These are phyloP conservation scores for Staphylotrichum tortipilum DNA, from an alignment of 495 filamentous ascomycete genomes.

Conservation along the genomic window DNA sequence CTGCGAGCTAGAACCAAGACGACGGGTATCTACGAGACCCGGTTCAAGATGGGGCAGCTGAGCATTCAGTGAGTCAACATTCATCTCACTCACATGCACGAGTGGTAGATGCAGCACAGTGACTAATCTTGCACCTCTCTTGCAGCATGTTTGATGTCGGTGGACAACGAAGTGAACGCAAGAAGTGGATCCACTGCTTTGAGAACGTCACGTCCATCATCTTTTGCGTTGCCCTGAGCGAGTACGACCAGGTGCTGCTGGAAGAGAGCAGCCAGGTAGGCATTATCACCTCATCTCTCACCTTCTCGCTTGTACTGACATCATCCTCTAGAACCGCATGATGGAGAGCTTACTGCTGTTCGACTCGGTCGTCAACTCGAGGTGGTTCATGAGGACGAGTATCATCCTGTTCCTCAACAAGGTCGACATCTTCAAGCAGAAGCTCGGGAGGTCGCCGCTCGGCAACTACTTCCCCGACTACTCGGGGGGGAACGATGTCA, in stretches of 20 bases:
- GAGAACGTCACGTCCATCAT: slow-evolving; percentile 99
- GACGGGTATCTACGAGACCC: slow-evolving; percentile 98
- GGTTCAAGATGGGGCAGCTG: slow-evolving; percentile 94
- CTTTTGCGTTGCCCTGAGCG: slow-evolving; percentile 95
- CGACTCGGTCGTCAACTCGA: slow-evolving; percentile 95
- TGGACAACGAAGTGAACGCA: slow-evolving; percentile 91
- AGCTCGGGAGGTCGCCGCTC: slow-evolving; percentile 79
- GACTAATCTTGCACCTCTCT: slow-evolving; percentile 15
- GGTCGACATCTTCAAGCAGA: slow-evolving; percentile 94
- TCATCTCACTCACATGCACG: neutral
- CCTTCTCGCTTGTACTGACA: too few species aligned
- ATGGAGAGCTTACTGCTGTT: slow-evolving; percentile 97
- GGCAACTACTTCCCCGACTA: slow-evolving; percentile 97
- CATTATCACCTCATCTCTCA: neutral
- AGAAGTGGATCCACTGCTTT: slow-evolving; percentile 99
- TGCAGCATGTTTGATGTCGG: slow-evolving; percentile 97
- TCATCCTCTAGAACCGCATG: slow-evolving; percentile 74
- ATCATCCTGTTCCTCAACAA: slow-evolving; percentile 99
- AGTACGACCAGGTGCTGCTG: slow-evolving; percentile 93
- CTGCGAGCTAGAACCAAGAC: slow-evolving; percentile 94
- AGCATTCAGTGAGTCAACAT: slow-evolving; percentile 81
- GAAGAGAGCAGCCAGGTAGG: slow-evolving; percentile 93
- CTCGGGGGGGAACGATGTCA: slow-evolving; percentile 93
- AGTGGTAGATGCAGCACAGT: too few species aligned
- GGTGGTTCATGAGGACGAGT: slow-evolving; percentile 98